Evolutionary conservation across 345 rosid genomes (phyloP).

Genomic region (Lumnitzera littorea): DNA sequence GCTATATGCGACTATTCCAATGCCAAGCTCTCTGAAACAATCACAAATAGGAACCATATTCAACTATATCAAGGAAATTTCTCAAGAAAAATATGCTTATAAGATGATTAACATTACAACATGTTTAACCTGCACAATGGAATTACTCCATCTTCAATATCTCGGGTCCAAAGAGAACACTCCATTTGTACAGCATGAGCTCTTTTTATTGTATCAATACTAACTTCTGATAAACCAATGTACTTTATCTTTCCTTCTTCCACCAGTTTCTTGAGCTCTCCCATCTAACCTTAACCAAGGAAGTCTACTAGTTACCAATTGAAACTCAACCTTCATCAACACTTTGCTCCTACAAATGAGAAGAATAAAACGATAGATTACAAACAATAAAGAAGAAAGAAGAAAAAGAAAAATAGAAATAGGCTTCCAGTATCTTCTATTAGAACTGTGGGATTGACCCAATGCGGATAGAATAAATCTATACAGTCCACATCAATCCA

Average conservation of each 20-base stretch:
- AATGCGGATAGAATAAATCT: slow-evolving; percentile 50
- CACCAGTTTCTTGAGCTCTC: slow-evolving; percentile 38
- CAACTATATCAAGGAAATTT: too few species aligned
- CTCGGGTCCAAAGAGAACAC: slow-evolving; percentile 33
- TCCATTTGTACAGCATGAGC: slow-evolving; percentile 39
- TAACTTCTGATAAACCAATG: slow-evolving; percentile 33
- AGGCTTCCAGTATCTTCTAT: slow-evolving; percentile 44
- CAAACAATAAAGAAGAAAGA: not conserved
- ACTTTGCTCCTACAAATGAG: too few species aligned
- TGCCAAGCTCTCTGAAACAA: slow-evolving; percentile 28
- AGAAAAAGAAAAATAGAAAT: not conserved
- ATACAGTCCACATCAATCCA: slow-evolving; percentile 41
- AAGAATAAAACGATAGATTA: too few species aligned
- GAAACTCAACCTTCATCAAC: too few species aligned
- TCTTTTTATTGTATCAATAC: slow-evolving; percentile 27
- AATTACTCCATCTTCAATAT: slow-evolving; percentile 27
- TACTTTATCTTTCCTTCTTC: slow-evolving; percentile 35
- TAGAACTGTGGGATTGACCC: slow-evolving; percentile 40
- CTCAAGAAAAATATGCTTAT: too few species aligned
- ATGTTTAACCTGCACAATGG: slow-evolving; percentile 26
- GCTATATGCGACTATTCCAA: slow-evolving; percentile 28
- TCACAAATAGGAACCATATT: too few species aligned
- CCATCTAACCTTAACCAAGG: slow-evolving; percentile 15
- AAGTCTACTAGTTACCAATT: too few species aligned
- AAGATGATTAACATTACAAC: too few species aligned